Evolutionary conservation across 1,284 basidiomycete genomes (phyloP), one percentile per base, ranked within the genome.

Genomic region (Kalmanozyma brasiliensis): DNA sequence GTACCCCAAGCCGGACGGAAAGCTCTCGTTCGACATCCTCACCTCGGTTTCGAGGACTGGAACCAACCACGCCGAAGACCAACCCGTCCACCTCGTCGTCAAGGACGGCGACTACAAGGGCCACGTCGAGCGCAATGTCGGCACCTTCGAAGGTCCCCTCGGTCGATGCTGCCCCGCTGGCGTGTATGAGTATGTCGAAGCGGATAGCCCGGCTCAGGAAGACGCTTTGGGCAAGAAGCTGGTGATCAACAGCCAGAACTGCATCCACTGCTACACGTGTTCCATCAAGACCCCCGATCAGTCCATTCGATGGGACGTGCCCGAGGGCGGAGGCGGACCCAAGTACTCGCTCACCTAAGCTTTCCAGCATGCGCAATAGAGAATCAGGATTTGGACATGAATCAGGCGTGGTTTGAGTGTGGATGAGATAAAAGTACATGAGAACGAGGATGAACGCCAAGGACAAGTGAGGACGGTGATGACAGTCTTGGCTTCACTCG

Each of bases 61-160:
- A 2, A 98, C 96, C 23, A 97, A 97, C 83, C 96, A 98, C 81
- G 89, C 92, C 16, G 95, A 98, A 82, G 93, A 97, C 83, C 93
- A 98, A 84, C 93, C 91, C 0, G 86, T 93, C 10, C 95, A 98
- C 84, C 85, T 98, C 40, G 87, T 81, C 9, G 77, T 85, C 63
- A 84, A 85, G 52, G 75, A 83, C 3, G 87, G 87, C 35, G 83
- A 85, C 19, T 84, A 84, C 49, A 83, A 86, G 41, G 83, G 87
- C 29, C 96, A 98, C 83, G 80, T 82, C 5, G 84, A 87, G 72
- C 84, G 84, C 52, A 98, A 98, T 32, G 76, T 79, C 23, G 80
- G 80, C 22, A 73, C 92, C 73, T 98, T 89, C 80, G 95, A 90
- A 2, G 93, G 94, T 16, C 84, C 97, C 24, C 86, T 98, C 22